Evolutionary conservation across 345 rosid genomes (phyloP), one percentile per base, ranked within the genome.

Genomic region (Acer yangbiense): DNA sequence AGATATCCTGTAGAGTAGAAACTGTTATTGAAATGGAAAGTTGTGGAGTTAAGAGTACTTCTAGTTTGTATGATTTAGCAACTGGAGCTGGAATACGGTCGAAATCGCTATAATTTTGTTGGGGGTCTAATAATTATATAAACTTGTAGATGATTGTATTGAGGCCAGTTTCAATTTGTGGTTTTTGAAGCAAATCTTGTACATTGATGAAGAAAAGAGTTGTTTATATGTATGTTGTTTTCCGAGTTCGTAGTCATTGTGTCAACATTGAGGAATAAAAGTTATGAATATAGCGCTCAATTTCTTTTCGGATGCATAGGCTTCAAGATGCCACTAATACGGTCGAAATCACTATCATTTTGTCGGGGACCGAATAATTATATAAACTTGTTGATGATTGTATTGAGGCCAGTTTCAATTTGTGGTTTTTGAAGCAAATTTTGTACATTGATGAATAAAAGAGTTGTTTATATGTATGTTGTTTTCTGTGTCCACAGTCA

Each of bases 11-110:
- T 50, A 11, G 72, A 20, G 18, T 6, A 13, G 39, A 57, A 48
- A 65, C 13, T n/a, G 10, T 55, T 20, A 52, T 50, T 74, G 50
- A 66, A 52, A 55, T 66, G 55, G 70, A 54, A 50, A 64, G 14
- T 50, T 65, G 9, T 75, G 54, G 20, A 46, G 66, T 48, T 44
- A 48, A 48, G 21, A 55, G 18, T 4, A 9, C 29, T 12, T 43
- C 23, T 29, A 1, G 57, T 21, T 8, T 41, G 3, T 72, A 16
- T 16, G 39, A 27, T 41, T 44, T 32, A 46, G 39, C 39, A 25
- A 44, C 10, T 25, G 61, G 17, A 50, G 70, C 44, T 18, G 20
- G 35, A 55, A 57, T 57, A 2, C 20, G 12, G 3, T 13, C 58
- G 0, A 32, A 32, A 32, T 32, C 39, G 39, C 39, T 32, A 32